Percentiles rank a stretch among this genome's conserved stretches.
These are phyloP conservation scores for Ceratobasidium sp. DNA, from an alignment of 1,284 basidiomycete genomes.

Conservation along the genomic window DNA sequence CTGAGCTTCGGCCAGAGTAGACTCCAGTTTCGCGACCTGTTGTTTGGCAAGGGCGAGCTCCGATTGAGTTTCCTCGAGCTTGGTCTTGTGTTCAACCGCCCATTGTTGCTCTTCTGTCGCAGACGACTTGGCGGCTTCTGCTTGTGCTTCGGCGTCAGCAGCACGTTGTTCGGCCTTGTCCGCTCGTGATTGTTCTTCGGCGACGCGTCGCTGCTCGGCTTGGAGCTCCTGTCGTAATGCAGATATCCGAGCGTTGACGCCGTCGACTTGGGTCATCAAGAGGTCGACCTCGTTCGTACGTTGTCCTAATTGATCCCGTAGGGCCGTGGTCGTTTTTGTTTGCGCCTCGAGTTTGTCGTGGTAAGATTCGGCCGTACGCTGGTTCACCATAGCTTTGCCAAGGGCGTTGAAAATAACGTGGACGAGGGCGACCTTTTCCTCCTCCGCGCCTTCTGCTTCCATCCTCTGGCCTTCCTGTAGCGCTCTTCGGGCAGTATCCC, in stretches of 20 bases:
- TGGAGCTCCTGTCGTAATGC: slow-evolving; percentile 41
- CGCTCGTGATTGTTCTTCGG: slow-evolving; percentile 27
- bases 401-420: slow-evolving; percentile 11
- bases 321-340: neutral
- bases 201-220: slow-evolving; percentile 23
- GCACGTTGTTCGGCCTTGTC: slow-evolving; percentile 39
- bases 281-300: slow-evolving; percentile 28
- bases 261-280: slow-evolving; percentile 39
- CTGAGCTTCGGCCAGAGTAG: slow-evolving; percentile 10
- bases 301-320: slow-evolving; percentile 22
- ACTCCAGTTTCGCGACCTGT: slow-evolving; percentile 16
- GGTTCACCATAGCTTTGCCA: slow-evolving; percentile 10
- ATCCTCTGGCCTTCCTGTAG: slow-evolving; percentile 27
- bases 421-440: slow-evolving; percentile 19
- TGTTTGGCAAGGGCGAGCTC: slow-evolving; percentile 27
- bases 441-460: slow-evolving; percentile 17
- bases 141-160: slow-evolving; percentile 20
- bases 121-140: slow-evolving; percentile 1
- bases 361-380: neutral
- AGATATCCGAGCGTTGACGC: slow-evolving; percentile 37
- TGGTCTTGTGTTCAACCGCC: slow-evolving; percentile 26
- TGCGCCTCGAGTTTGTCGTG: slow-evolving; percentile 9
- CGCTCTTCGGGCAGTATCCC: slow-evolving; percentile 42
- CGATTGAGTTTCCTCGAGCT: slow-evolving; percentile 23
- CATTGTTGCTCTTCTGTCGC: slow-evolving; percentile 35